phyloP scores from a whole-genome alignment of 805 yeast species.

The Phaffomyces thermotolerans region DNA sequence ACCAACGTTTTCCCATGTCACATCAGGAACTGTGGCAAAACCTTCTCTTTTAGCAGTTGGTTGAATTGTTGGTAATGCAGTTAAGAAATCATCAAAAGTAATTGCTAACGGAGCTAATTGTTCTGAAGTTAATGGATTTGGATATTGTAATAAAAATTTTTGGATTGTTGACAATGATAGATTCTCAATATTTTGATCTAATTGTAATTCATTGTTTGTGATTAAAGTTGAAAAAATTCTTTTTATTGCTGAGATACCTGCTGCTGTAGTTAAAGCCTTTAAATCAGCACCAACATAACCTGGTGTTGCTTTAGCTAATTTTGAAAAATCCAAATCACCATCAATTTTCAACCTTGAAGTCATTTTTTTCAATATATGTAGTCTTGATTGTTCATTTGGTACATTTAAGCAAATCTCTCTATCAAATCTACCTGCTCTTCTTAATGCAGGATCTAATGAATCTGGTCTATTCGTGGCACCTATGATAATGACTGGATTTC shows the following conservation, averaged over 20 bases:
- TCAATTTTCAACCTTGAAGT: slow-evolving; percentile 57
- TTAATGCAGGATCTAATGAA: slow-evolving; percentile 84
- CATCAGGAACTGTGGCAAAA: slow-evolving; percentile 97
- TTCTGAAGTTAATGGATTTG: slow-evolving; percentile 66
- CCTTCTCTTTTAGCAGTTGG: slow-evolving; percentile 98
- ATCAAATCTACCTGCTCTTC: slow-evolving; percentile 96
- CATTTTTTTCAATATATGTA: slow-evolving; percentile 70
- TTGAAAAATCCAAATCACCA: slow-evolving; percentile 61
- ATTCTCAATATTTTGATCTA: slow-evolving; percentile 23
- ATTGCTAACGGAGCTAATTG: slow-evolving; percentile 75
- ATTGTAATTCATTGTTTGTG: slow-evolving; percentile 23
- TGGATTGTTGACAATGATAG: slow-evolving; percentile 57
- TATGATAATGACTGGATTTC: slow-evolving; percentile 86
- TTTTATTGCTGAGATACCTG: slow-evolving; percentile 90
- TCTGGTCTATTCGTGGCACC: slow-evolving; percentile 98
- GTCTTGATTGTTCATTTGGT: slow-evolving; percentile 82
- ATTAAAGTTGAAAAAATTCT: slow-evolving; percentile 64
- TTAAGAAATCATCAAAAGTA: slow-evolving; percentile 68
- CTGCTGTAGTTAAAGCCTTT: slow-evolving; percentile 88
- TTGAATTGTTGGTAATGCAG: slow-evolving; percentile 87
- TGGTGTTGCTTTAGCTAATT: slow-evolving; percentile 87
- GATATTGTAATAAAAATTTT: slow-evolving; percentile 64
- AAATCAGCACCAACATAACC: slow-evolving; percentile 98
- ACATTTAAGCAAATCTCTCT: slow-evolving; percentile 90
- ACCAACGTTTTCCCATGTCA: slow-evolving; percentile 92